These are phyloP conservation scores for Tricholoma furcatifolium DNA, from an alignment of 768 basidiomycete genomes.

Conservation along the genomic window DNA sequence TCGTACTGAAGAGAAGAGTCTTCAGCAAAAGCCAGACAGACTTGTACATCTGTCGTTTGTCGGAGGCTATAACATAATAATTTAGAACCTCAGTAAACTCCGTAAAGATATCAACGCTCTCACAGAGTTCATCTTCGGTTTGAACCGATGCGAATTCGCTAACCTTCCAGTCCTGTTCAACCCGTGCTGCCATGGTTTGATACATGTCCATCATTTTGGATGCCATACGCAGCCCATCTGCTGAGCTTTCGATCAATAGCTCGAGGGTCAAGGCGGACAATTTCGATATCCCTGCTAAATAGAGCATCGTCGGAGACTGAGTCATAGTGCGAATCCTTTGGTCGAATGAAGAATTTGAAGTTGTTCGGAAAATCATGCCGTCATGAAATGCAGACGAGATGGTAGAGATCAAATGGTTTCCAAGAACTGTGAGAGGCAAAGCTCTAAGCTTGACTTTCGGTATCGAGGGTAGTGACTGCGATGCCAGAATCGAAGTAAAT, in stretches of 20 bases:
- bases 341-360: conserved; percentile 32
- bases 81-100: conserved; percentile 1
- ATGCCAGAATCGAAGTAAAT: conserved; percentile 52
- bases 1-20: conserved; percentile 68
- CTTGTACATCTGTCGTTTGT: conserved; percentile 43
- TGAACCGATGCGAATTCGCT: conserved; percentile 35
- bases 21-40: conserved; percentile 69
- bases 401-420: conserved; percentile 36
- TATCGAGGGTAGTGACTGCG: conserved; percentile 59
- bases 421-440: conserved; percentile 51
- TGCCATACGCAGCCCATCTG: conserved; percentile 21
- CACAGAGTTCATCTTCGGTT: conserved; percentile 32
- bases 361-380: conserved; percentile 52
- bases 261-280: conserved; percentile 34
- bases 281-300: conserved; percentile 40
- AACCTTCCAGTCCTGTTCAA: conserved; percentile 50
- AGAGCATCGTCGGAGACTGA: conserved; percentile 33
- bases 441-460: conserved; percentile 54
- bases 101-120: conserved; percentile 5
- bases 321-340: conserved; percentile 31
- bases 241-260: conserved; percentile 33
- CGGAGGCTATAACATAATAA: conserved; percentile 31
- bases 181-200: conserved; percentile 34
- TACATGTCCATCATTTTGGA: conserved; percentile 31
- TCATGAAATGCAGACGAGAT: conserved; percentile 55